Conservation (phyloP, 192 early-diverging fungal genomes). For the Gamsiella multidivaricata region DNA sequence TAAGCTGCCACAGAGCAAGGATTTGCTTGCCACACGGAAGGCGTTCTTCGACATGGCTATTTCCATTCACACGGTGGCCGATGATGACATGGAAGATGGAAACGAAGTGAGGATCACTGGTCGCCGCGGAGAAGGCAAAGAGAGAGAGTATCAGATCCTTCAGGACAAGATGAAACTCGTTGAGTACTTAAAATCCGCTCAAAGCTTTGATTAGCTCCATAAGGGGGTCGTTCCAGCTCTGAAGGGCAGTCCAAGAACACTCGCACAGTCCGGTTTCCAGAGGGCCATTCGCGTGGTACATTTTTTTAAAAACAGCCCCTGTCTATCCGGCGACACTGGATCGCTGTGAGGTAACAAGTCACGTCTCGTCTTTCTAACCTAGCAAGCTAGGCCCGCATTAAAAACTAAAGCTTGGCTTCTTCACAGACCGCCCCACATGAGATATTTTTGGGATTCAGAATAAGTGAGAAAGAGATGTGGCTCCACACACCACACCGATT, state of each 20-base stretch:
- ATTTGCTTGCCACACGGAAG: slow-evolving; percentile 16
- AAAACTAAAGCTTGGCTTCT: too few relatives aligned
- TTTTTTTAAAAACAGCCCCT: too few relatives aligned
- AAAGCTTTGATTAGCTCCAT: background rate
- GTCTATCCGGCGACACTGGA: too few relatives aligned
- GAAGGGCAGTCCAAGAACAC: background rate
- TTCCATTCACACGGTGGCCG: background rate
- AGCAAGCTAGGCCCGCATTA: too few relatives aligned
- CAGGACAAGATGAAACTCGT: background rate
- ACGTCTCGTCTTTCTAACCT: too few relatives aligned
- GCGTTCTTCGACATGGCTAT: slow-evolving; percentile 8
- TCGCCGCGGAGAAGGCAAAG: background rate
- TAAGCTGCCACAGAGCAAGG: slow-evolving; percentile 8
- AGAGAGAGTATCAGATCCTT: slow-evolving; percentile 1
- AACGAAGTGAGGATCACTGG: background rate
- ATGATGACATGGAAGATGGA: background rate
- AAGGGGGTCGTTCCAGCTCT: background rate
- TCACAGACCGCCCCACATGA: too few relatives aligned
- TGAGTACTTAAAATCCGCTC: background rate
- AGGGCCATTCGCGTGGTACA: background rate
- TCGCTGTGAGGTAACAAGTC: too few relatives aligned
- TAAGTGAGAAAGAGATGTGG: too few relatives aligned
- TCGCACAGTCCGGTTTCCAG: background rate
- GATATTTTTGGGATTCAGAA: too few relatives aligned
- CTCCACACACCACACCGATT: too few relatives aligned